Evolutionary conservation across 2,329 filamentous ascomycete genomes (phyloP).

Genomic region (Alternaria hordeiaustralica): DNA sequence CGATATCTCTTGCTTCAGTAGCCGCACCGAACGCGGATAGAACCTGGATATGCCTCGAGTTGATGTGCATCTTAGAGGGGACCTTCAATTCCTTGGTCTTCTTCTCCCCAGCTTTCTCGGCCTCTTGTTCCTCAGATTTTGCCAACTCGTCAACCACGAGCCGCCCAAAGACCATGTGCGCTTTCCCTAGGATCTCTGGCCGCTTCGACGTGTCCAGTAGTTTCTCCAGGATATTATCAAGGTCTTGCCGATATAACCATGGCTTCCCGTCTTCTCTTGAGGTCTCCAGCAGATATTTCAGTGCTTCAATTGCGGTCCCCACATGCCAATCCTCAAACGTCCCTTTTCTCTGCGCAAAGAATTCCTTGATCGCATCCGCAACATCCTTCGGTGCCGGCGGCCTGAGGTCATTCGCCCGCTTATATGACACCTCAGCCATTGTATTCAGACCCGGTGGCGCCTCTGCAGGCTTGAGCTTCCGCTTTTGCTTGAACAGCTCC

Average conservation of each 20-base stretch:
- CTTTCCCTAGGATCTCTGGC: conserved; percentile 45
- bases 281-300: conserved; percentile 63
- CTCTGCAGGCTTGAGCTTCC: conserved; percentile 65
- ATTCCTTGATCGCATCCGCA: conserved; percentile 58
- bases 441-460: conserved; percentile 74
- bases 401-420: conserved; percentile 67
- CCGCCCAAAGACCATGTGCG: conserved; percentile 51
- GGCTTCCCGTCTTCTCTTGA: conserved; percentile 30
- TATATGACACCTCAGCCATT: conserved; percentile 72
- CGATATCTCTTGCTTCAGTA: conserved; percentile 35
- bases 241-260: conserved; percentile 39
- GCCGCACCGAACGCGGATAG: conserved; percentile 34
- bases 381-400: conserved; percentile 70
- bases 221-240: conserved; percentile 18
- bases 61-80: conserved; percentile 3
- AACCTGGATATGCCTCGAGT: conserved; percentile 22
- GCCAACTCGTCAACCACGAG: conserved; percentile 40
- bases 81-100: conserved; percentile 3
- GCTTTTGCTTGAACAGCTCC: conserved; percentile 69
- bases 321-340: conserved; percentile 53
- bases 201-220: conserved; percentile 29
- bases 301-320: conserved; percentile 63
- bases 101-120: background rate
- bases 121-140: conserved; percentile 11
- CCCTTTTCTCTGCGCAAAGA: conserved; percentile 34